Percentiles rank a stretch among this genome's conserved stretches.
Conservation (phyloP, 495 filamentous ascomycete genomes). For the Penicillium daleae region DNA sequence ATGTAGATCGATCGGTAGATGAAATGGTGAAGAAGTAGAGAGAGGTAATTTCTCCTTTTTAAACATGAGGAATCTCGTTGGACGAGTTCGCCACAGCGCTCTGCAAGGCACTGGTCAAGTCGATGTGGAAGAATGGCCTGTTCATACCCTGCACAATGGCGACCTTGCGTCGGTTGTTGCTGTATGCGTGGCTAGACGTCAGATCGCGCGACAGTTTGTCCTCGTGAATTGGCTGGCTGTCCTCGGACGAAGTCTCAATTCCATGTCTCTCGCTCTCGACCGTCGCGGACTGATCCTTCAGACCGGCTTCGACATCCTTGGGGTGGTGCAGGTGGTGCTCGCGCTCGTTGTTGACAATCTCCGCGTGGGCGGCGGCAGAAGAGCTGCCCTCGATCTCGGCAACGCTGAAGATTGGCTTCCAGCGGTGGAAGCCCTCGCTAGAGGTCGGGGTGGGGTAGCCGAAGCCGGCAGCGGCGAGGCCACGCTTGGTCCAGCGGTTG, state of each 20-base stretch:
- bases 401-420: conserved; percentile 96
- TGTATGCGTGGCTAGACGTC: conserved; percentile 49
- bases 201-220: conserved; percentile 52
- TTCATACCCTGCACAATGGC: conserved; percentile 84
- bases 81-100: conserved; percentile 77
- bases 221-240: conserved; percentile 36
- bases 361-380: conserved; percentile 67
- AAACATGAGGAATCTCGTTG: conserved; percentile 28
- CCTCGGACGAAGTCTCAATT: conserved; percentile 36
- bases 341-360: conserved; percentile 62
- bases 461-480: conserved; percentile 89
- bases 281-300: conserved; percentile 31
- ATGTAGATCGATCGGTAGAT: background rate
- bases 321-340: conserved; percentile 41
- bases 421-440: conserved; percentile 62
- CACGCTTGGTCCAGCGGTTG: conserved; percentile 97
- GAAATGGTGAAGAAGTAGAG: background rate
- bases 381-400: conserved; percentile 79
- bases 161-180: conserved; percentile 43
- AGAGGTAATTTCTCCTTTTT: background rate
- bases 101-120: conserved; percentile 88
- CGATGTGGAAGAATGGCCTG: conserved; percentile 91
- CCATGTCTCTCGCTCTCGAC: conserved; percentile 38
- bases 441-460: conserved; percentile 76
- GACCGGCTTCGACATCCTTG: conserved; percentile 46